Conservation (phyloP, 2,329 filamentous ascomycete species). For the Penicillium sp. region DNA sequence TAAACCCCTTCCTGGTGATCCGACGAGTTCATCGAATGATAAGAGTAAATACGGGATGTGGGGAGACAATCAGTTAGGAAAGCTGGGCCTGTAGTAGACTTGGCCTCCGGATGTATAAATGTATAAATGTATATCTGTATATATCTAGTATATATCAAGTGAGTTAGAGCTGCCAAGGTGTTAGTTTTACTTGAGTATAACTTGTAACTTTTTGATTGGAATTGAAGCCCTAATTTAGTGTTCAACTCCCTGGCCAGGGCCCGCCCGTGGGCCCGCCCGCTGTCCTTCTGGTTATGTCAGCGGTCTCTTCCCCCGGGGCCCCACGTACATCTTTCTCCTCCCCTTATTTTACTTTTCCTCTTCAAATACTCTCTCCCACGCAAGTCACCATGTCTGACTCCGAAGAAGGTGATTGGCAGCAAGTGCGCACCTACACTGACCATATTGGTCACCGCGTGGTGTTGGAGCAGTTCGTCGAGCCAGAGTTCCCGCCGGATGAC, state of each 20-base stretch:
- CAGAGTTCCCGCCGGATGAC: conserved; percentile 5
- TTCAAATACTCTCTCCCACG: conserved; percentile 1
- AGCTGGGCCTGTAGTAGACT: conserved; percentile 11
- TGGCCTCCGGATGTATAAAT: neutral
- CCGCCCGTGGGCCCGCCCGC: no score
- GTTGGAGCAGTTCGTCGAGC: conserved; percentile 15
- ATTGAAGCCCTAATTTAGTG: neutral
- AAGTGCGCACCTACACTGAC: conserved; percentile 15
- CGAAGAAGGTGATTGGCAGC: conserved; percentile 9
- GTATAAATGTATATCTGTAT: neutral
- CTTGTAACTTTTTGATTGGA: neutral
- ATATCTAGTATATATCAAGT: neutral
- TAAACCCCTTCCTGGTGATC: conserved; percentile 7
- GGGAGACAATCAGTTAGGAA: conserved; percentile 11
- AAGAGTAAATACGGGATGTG: conserved; percentile 15
- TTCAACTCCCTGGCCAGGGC: neutral
- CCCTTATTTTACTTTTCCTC: conserved; percentile 1
- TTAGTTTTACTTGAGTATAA: neutral
- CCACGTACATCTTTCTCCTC: neutral
- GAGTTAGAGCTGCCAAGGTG: neutral
- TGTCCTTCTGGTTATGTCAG: neutral
- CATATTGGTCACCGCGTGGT: conserved; percentile 18
- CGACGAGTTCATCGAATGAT: conserved; percentile 7
- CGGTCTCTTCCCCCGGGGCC: neutral
- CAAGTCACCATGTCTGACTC: neutral